These are phyloP conservation scores for Rosa chinensis DNA, from an alignment of 306 rosid genomes.

Conservation along the genomic window DNA sequence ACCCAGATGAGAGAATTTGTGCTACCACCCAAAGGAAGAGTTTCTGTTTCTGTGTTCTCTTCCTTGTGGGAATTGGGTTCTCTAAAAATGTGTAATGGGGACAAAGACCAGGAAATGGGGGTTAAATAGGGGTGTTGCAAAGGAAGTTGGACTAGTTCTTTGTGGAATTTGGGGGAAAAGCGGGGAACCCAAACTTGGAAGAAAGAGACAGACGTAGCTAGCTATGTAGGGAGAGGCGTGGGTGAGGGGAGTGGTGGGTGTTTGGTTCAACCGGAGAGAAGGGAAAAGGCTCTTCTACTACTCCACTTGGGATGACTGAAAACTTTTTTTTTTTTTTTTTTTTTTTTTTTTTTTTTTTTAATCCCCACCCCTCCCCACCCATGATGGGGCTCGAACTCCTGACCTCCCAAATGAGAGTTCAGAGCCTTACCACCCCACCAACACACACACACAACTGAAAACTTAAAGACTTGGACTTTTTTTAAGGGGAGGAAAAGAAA, in stretches of 20 bases:
- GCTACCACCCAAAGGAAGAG: not conserved
- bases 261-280: not conserved
- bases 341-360: no score
- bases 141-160: slow-evolving; percentile 32
- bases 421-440: no score
- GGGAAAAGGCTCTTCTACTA: not conserved
- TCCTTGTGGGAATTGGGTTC: not conserved
- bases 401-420: no score
- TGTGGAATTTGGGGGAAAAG: slow-evolving; percentile 10
- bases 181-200: slow-evolving; percentile 11
- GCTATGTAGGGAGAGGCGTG: slow-evolving; percentile 10
- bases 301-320: slow-evolving; percentile 19
- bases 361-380: no score
- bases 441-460: no score
- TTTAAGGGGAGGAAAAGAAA: no score
- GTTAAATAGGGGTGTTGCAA: not conserved
- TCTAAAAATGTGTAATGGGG: not conserved
- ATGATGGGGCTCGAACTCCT: no score
- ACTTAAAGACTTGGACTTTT: slow-evolving; percentile 44
- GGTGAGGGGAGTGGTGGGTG: slow-evolving; percentile 7
- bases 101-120: not conserved
- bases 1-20: not conserved
- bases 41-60: not conserved
- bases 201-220: slow-evolving; percentile 9
- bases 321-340: no score